phyloP scores from a whole-genome alignment of 2,329 filamentous ascomycete species.

The Orbilia javanica region DNA sequence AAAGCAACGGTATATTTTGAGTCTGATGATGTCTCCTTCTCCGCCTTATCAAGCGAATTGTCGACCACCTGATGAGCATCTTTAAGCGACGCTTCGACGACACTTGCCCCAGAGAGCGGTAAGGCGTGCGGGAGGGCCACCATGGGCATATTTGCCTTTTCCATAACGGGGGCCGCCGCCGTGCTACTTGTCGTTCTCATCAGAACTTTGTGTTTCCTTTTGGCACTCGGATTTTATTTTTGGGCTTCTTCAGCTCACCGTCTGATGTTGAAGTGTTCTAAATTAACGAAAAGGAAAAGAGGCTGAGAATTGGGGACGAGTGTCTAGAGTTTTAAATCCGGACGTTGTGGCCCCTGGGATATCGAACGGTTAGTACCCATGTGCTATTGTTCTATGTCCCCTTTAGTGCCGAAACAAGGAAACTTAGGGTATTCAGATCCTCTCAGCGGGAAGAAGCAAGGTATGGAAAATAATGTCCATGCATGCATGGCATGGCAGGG shows the following conservation, averaged over 20 bases:
- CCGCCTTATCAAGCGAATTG: conserved; percentile 49
- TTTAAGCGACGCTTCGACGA: conserved; percentile 53
- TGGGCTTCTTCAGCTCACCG: conserved; percentile 33
- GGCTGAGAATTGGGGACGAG: conserved; percentile 57
- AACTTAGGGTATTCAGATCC: conserved; percentile 42
- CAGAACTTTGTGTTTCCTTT: conserved; percentile 33
- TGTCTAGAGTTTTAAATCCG: conserved; percentile 49
- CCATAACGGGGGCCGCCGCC: conserved; percentile 24
- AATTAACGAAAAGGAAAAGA: conserved; percentile 55
- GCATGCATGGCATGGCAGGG: conserved; percentile 18
- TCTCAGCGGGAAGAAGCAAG: conserved; percentile 34
- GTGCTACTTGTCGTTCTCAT: conserved; percentile 33
- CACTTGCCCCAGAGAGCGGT: conserved; percentile 23
- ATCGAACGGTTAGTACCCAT: conserved; percentile 32
- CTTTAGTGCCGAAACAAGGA: conserved; percentile 58
- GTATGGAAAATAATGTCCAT: conserved; percentile 19
- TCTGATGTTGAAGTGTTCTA: conserved; percentile 52
- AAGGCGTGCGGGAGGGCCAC: conserved; percentile 35
- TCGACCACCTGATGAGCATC: conserved; percentile 38
- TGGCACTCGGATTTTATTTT: conserved; percentile 42
- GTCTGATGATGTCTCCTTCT: conserved; percentile 46
- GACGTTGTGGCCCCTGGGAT: conserved; percentile 29
- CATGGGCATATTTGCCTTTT: conserved; percentile 55
- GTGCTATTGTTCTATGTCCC: conserved; percentile 35
- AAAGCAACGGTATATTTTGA: conserved; percentile 52